phyloP scores from a whole-genome alignment of 2,329 filamentous ascomycete species.

The Fusarium verrucosum region DNA sequence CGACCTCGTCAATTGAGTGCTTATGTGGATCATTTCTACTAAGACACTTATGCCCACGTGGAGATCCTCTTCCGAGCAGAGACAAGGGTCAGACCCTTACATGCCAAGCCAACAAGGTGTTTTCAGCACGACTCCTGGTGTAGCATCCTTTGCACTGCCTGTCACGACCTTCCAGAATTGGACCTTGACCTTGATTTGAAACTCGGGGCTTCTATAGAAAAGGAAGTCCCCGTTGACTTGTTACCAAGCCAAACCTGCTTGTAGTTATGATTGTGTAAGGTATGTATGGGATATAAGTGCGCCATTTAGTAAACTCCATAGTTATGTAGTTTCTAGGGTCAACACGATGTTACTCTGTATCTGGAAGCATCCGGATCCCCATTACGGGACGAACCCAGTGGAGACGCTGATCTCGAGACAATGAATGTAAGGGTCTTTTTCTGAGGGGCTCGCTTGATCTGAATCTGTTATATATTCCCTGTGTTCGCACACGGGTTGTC shows the following conservation, averaged over 20 bases:
- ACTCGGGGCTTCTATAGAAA: slow-evolving; percentile 2
- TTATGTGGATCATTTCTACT: neutral
- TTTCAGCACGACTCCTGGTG: neutral
- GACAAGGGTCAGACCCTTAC: slow-evolving; percentile 9
- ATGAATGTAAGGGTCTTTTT: slow-evolving; percentile 3
- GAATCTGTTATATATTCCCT: slow-evolving; percentile 17
- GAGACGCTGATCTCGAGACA: slow-evolving; percentile 2
- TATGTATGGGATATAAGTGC: neutral
- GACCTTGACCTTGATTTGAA: neutral
- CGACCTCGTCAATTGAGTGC: neutral
- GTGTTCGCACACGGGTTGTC: slow-evolving; percentile 8
- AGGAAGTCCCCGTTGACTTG: neutral
- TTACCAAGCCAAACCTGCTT: too few species aligned
- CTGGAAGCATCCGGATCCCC: slow-evolving; percentile 10
- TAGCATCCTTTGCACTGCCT: neutral
- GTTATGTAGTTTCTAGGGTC: neutral
- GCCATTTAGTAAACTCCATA: neutral
- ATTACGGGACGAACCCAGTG: slow-evolving; percentile 5
- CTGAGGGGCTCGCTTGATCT: neutral
- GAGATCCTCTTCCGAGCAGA: neutral
- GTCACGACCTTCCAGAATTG: slow-evolving; percentile 19
- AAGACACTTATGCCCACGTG: neutral
- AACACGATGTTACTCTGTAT: slow-evolving; percentile 2
- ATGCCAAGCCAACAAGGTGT: slow-evolving; percentile 21
- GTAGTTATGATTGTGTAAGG: too few species aligned